These are phyloP conservation scores for Platanthera zijinensis DNA, from an alignment of 106 monocot genomes.

Conservation along the genomic window DNA sequence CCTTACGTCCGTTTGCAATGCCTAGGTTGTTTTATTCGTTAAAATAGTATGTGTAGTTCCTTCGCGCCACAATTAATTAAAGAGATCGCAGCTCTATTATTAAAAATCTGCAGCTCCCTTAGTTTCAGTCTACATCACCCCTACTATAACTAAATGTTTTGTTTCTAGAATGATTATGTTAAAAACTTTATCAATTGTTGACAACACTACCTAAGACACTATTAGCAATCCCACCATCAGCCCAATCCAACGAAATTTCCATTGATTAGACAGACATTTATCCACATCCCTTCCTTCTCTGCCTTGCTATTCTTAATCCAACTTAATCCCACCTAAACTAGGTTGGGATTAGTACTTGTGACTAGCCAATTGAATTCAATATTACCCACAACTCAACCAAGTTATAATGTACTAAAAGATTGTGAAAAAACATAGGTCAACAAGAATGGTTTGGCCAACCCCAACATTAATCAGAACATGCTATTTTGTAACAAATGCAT, in stretches of 20 bases:
- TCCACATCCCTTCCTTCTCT: background rate
- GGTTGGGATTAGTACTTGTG: background rate
- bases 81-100: no score
- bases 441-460: background rate
- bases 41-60: no score
- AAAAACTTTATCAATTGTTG: background rate
- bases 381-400: background rate
- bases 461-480: background rate
- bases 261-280: background rate
- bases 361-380: background rate
- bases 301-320: no score
- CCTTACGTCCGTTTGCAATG: no score
- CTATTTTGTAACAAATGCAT: no score
- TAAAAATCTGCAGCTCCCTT: no score
- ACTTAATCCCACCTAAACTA: background rate
- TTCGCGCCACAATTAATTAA: no score
- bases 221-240: background rate
- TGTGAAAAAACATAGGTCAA: background rate
- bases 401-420: background rate
- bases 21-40: no score
- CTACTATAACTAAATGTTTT: background rate
- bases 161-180: background rate
- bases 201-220: background rate
- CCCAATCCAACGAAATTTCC: background rate
- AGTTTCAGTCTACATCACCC: no score